Conservation (phyloP, 2,329 filamentous ascomycete species). For the Lizonia empirigonia region DNA sequence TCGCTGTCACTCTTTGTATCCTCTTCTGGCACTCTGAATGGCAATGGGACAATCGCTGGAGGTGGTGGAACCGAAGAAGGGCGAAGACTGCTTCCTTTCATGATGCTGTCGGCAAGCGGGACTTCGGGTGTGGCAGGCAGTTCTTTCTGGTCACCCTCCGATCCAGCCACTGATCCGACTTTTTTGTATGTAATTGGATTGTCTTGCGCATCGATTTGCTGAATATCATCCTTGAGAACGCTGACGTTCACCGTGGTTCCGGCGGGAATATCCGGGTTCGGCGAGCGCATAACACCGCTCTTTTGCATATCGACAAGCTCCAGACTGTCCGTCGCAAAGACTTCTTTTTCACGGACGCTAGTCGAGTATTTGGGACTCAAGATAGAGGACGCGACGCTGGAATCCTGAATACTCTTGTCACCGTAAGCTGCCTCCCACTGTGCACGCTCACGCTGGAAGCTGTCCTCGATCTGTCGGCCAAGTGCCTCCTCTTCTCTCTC, state of each 20-base stretch:
- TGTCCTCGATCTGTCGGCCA: conserved; percentile 68
- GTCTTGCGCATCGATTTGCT: conserved; percentile 40
- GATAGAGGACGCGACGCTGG: conserved; percentile 55
- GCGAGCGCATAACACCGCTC: conserved; percentile 51
- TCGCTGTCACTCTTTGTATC: conserved; percentile 55
- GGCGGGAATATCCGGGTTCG: conserved; percentile 41
- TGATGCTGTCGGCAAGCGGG: conserved; percentile 1
- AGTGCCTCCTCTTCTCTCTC: conserved; percentile 71
- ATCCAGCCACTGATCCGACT: background rate
- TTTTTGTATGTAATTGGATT: conserved; percentile 28
- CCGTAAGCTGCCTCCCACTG: conserved; percentile 83
- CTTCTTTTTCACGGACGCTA: conserved; percentile 44
- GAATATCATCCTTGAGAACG: conserved; percentile 59
- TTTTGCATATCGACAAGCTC: conserved; percentile 61
- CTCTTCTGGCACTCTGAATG: conserved; percentile 65
- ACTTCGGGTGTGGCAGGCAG: conserved; percentile 11
- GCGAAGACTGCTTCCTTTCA: conserved; percentile 27
- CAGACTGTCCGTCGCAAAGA: conserved; percentile 55
- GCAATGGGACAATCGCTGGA: conserved; percentile 67
- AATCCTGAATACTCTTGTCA: conserved; percentile 59
- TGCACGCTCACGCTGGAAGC: conserved; percentile 65
- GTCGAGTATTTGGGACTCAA: conserved; percentile 42
- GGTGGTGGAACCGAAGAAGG: conserved; percentile 49
- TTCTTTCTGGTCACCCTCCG: conserved; percentile 1
- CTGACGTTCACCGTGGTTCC: conserved; percentile 58